Percentiles rank a stretch among this genome's conserved stretches.
These are phyloP conservation scores for Phoma sp. DNA, from an alignment of 2,329 filamentous ascomycete species.

Conservation along the genomic window DNA sequence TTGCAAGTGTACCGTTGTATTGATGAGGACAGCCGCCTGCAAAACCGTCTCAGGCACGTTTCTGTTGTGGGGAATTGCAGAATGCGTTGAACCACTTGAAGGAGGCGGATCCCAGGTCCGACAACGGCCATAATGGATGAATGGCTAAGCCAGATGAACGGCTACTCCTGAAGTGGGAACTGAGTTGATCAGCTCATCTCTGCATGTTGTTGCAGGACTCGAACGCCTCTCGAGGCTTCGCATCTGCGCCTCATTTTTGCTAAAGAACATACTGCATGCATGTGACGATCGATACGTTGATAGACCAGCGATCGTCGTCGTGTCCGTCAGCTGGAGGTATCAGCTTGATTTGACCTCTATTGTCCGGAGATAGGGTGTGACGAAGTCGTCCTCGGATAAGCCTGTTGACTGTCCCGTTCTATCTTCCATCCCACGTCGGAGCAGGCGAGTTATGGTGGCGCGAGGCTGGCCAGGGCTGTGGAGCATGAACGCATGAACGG, in stretches of 20 bases:
- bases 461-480: slow-evolving; percentile 6
- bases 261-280: background rate
- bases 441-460: background rate
- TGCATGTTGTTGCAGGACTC: background rate
- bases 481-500: slow-evolving; percentile 1
- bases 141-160: background rate
- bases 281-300: background rate
- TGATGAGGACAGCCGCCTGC: background rate
- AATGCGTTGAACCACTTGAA: background rate
- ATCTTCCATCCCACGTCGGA: background rate
- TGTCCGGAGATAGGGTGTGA: too few species aligned
- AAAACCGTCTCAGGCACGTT: background rate
- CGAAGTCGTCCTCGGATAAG: too few species aligned
- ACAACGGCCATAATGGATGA: background rate
- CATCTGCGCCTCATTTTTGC: background rate
- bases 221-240: background rate
- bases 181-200: slow-evolving; percentile 2
- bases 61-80: background rate
- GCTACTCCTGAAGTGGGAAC: background rate
- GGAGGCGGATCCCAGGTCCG: background rate
- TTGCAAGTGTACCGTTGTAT: slow-evolving; percentile 13
- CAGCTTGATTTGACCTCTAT: too few species aligned
- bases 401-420: too few species aligned
- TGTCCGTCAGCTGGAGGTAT: too few species aligned
- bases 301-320: background rate